Evolutionary conservation across 106 monocot genomes (phyloP), one percentile per base, ranked within the genome.

Genomic region (Dendrobium nobile): DNA sequence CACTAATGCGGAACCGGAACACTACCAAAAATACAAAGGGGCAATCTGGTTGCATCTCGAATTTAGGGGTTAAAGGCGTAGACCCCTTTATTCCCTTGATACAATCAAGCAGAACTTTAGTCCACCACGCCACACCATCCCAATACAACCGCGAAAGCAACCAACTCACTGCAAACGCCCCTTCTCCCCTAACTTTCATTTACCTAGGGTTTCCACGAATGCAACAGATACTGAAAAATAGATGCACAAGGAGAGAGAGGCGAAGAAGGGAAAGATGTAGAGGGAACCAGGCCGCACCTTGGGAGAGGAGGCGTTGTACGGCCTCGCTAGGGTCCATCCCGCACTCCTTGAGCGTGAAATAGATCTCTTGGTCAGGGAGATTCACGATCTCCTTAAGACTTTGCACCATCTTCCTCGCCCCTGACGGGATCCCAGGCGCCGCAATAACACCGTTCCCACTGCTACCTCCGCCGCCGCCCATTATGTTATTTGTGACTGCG

Each of bases 341-440:
- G 47, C 82, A 82, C 82, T 82, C 82, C 31, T 77, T 82, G 8
- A 82, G 82, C 82, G 75, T 82, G 42, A 44, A 41, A 47, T 82
- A 82, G 45, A 82, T 82, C 75, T 82, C 82, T 18, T 45, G 45
- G 44, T 82, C 82, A 0, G 82, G 65, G 47, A 75, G 77, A 20
- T 82, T 77, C 82, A 77, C 76, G 77, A 82, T 82, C 82, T 82
- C 82, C 65, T 67, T 82, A 5, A 82, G 24, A 33, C 65, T 82
- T 73, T 77, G 82, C 45, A 82, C 82, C 54, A 82, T 82, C 77
- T 77, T 82, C 77, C 65, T 82, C 82, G 65, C 61, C 77, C 77
- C 82, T 11, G 65, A 11, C 1, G 77, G 82, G 41, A 82, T 82
- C 77, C 16, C 41, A n/a, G 59, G 24, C 27, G 75, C 56, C 59